Percentiles rank a stretch among this genome's conserved stretches.
These are phyloP conservation scores for Microglena sp. DNA, from an alignment of 139 green algal species.

Conservation along the genomic window DNA sequence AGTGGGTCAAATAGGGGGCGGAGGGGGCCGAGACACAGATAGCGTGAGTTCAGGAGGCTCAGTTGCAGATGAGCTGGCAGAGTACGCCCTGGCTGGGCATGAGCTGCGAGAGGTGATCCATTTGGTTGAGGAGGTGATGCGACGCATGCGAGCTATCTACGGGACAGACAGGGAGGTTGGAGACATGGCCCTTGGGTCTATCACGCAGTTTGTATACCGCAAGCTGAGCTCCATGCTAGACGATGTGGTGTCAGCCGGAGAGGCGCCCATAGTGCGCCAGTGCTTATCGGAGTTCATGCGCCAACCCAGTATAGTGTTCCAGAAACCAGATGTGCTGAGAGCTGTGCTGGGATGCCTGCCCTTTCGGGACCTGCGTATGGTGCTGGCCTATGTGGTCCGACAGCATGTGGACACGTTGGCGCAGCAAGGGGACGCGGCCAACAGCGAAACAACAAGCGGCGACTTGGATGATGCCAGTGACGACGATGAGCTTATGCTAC, in stretches of 20 bases:
- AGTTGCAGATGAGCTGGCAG: not conserved
- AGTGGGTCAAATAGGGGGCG: no score
- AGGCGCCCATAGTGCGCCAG: slow-evolving; percentile 12
- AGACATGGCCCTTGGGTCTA: slow-evolving; percentile 31
- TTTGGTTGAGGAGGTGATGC: slow-evolving; percentile 42
- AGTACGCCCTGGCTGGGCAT: not conserved
- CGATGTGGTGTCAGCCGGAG: not conserved
- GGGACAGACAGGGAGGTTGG: slow-evolving; percentile 19
- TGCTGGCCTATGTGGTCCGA: slow-evolving; percentile 33
- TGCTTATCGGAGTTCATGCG: slow-evolving; percentile 36
- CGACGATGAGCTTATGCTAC: no score
- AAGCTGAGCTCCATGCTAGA: slow-evolving; percentile 26
- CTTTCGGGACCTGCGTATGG: slow-evolving; percentile 31
- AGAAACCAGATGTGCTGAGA: slow-evolving; percentile 33
- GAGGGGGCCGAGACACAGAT: no score
- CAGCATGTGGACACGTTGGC: slow-evolving; percentile 8
- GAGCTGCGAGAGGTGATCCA: slow-evolving; percentile 8
- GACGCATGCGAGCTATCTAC: slow-evolving; percentile 37
- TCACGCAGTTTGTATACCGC: slow-evolving; percentile 45
- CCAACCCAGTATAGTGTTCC: slow-evolving; percentile 24
- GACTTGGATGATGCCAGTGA: no score
- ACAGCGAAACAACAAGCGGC: no score
- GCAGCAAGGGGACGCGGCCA: slow-evolving; percentile 8
- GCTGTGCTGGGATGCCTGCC: slow-evolving; percentile 38
- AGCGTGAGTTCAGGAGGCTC: no score